Evolutionary conservation across 2,329 filamentous ascomycete genomes (phyloP).

Genomic region (Neonectria magnoliae): DNA sequence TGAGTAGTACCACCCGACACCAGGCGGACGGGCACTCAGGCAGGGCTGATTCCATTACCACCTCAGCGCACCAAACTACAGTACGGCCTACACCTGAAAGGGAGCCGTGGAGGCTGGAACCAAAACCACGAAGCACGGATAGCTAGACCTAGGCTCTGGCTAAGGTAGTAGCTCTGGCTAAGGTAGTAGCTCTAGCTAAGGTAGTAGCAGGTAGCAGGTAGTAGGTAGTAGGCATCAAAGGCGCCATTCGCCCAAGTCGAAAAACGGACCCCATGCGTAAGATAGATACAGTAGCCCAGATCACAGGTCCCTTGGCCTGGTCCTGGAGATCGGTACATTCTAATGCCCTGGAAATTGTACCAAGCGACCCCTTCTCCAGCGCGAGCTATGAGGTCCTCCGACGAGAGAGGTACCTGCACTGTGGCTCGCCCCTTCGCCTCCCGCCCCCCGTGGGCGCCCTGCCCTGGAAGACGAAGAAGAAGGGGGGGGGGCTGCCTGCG

Average conservation of each 20-base stretch:
- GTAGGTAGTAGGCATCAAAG: neutral
- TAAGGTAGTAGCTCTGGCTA: neutral
- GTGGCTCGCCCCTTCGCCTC: neutral
- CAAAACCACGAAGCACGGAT: neutral
- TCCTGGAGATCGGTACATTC: conserved; percentile 17
- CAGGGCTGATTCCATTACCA: neutral
- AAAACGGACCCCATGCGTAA: neutral
- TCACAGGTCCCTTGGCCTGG: neutral
- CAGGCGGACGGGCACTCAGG: neutral
- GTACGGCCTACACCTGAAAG: neutral
- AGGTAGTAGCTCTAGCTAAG: neutral
- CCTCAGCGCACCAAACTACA: neutral
- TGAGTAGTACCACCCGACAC: neutral
- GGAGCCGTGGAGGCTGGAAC: neutral
- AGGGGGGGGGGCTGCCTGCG: conserved; percentile 16
- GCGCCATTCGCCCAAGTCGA: neutral
- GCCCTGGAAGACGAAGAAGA: conserved; percentile 1
- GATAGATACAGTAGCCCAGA: neutral
- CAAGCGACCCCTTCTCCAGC: conserved; percentile 3
- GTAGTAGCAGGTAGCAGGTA: too few species aligned
- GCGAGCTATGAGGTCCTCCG: neutral
- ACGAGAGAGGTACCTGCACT: neutral
- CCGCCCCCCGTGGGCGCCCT: too few species aligned
- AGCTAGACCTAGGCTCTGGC: neutral
- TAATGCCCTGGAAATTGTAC: conserved; percentile 23